Evolutionary conservation across 2,329 filamentous ascomycete species (phyloP), one percentile per base, ranked within the genome.

Genomic region (Colletotrichum destructivum): DNA sequence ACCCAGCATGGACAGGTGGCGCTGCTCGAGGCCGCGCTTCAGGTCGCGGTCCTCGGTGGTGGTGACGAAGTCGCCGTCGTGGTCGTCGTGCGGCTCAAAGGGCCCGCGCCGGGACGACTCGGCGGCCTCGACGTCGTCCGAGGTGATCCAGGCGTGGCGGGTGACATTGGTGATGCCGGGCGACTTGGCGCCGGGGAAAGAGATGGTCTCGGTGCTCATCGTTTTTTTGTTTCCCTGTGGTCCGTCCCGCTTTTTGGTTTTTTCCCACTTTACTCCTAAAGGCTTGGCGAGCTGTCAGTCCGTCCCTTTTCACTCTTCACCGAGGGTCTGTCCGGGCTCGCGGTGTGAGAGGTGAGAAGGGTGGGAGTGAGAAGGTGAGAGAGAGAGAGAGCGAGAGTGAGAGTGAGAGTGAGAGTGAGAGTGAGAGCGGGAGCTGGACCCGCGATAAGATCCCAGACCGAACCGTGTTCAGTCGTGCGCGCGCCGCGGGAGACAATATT

Each of bases 1-100:
- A 75, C 87, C 89, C 73, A 90, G 85, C 88, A 90, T 90, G 74
- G 89, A 88, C 73, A 91, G 82, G 78, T 90, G 89, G 64, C 88
- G 85, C 74, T 87, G 85, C 75, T 84, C 84, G 66, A 90, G 83
- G 23, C 83, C 83, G 70, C 85, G 84, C 75, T 82, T 82, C 65
- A 89, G 82, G 73, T 84, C 81, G 66, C 83, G 84, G 65, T 85
- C 82, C 78, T 91, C 89, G 75, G 81, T 79, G 51, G 79, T 77
- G 0, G 85, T 85, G 65, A 86, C 82, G 60, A 89, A 79, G 73
- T 88, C 84, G 71, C 82, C 82, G 55, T 83, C 80, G 72, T 81
- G 76, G 31, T 74, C 72, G 40, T 69, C 69, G 46, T 61, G 69
- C 15, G 59, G 69, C 65, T 71, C 69, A 5, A 71, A 71, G 18